Evolutionary conservation across 345 rosid genomes (phyloP).

Genomic region (Anastatica hierochuntica): DNA sequence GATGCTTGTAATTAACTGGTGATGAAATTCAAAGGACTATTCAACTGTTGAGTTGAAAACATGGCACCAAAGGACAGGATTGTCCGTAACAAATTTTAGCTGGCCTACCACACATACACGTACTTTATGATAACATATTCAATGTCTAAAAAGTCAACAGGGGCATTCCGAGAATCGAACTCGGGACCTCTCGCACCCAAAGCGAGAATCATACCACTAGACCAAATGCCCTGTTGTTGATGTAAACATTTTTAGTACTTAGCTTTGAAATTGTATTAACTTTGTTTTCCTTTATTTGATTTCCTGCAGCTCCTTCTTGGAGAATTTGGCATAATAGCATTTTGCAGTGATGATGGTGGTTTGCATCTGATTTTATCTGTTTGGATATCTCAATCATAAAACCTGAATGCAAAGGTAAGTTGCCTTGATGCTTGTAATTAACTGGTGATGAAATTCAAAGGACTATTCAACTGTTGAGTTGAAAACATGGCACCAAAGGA

Average conservation of each 20-base stretch:
- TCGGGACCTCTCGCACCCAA: slow-evolving; percentile 92
- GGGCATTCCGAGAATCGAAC: slow-evolving; percentile 85
- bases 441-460: neutral
- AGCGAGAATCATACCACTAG: slow-evolving; percentile 91
- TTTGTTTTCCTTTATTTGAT: too few relatives aligned
- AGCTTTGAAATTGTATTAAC: neutral
- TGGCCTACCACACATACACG: too few relatives aligned
- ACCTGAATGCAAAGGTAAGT: neutral
- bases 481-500: too few relatives aligned
- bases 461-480: neutral
- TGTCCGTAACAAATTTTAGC: neutral
- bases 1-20: neutral
- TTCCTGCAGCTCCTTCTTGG: too few relatives aligned
- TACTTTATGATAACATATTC: too few relatives aligned
- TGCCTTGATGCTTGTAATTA: neutral
- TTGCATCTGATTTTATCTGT: neutral
- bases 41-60: too few relatives aligned
- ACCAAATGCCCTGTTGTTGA: slow-evolving; percentile 53
- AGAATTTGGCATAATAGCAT: too few relatives aligned
- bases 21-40: neutral
- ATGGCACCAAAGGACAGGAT: neutral
- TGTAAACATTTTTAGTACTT: neutral
- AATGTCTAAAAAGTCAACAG: slow-evolving; percentile 7
- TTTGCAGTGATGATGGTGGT: neutral
- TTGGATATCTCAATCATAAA: neutral